These are phyloP conservation scores for Aureobasidium sp. DNA, from an alignment of 2,329 filamentous ascomycete species.

Conservation along the genomic window DNA sequence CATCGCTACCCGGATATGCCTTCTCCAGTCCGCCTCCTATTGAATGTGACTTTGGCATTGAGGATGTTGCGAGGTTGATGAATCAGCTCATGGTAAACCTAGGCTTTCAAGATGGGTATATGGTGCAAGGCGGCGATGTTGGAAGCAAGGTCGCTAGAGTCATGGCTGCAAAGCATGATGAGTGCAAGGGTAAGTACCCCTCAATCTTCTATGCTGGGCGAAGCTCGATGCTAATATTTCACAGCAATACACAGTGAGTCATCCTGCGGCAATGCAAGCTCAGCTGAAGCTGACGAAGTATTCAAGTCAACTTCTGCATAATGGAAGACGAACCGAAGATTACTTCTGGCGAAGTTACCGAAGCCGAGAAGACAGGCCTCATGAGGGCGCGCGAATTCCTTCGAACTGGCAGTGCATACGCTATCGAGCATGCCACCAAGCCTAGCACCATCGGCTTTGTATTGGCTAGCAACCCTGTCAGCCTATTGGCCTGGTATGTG, in stretches of 20 bases:
- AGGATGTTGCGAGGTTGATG: conserved; percentile 39
- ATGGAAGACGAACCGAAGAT: conserved; percentile 22
- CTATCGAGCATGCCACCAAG: conserved; percentile 46
- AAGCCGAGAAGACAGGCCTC: conserved; percentile 35
- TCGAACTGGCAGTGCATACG: conserved; percentile 43
- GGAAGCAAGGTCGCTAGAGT: conserved; percentile 40
- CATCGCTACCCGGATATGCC: conserved; percentile 49
- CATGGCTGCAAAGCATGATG: conserved; percentile 36
- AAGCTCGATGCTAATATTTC: not conserved
- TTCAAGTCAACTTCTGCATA: conserved; percentile 19
- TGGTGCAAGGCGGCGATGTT: conserved; percentile 53
- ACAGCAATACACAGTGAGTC: conserved; percentile 4
- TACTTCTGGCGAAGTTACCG: conserved; percentile 22
- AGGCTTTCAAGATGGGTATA: conserved; percentile 47
- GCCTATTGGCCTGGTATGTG: conserved; percentile 46
- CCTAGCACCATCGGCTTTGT: conserved; percentile 52
- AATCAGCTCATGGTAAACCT: conserved; percentile 48
- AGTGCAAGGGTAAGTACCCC: conserved; percentile 41
- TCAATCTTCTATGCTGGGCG: not conserved
- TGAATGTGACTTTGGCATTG: conserved; percentile 37
- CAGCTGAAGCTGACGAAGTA: not conserved
- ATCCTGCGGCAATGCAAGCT: not conserved
- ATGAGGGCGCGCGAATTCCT: conserved; percentile 33
- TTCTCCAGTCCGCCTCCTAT: conserved; percentile 45
- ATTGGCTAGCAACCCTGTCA: conserved; percentile 48